A percentile compares a stretch with the other conserved stretches of the same genome.
Conservation (phyloP, 1,284 basidiomycete species). For the Rhodotorula glutinis region DNA sequence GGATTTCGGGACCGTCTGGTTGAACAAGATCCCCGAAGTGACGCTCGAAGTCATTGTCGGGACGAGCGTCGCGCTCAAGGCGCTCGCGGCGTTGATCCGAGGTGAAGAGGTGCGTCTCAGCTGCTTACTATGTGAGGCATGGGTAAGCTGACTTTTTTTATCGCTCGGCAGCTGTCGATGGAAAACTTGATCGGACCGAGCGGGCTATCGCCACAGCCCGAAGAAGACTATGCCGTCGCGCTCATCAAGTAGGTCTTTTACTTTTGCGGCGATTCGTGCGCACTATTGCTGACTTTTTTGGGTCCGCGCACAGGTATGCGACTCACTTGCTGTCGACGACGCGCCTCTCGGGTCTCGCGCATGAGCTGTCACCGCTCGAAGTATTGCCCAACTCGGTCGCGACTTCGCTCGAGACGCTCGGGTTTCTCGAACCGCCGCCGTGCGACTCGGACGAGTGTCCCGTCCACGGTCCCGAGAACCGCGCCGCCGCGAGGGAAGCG, state of each 20-base stretch:
- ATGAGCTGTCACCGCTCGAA: slow-evolving; percentile 33
- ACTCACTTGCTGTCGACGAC: slow-evolving; percentile 29
- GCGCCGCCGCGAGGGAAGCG: not conserved
- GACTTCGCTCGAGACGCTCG: slow-evolving; percentile 12
- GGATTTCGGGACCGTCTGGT: slow-evolving; percentile 28
- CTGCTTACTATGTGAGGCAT: too few species aligned
- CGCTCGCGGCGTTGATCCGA: slow-evolving; percentile 13
- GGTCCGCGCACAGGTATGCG: slow-evolving; percentile 19
- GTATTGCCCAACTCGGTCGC: slow-evolving; percentile 24
- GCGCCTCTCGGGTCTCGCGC: slow-evolving; percentile 29
- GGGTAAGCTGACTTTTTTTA: too few species aligned
- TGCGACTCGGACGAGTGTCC: slow-evolving; percentile 1
- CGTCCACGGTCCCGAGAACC: not conserved
- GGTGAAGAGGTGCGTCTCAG: slow-evolving; percentile 30
- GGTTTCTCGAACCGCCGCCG: slow-evolving; percentile 13
- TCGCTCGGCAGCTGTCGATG: slow-evolving; percentile 10
- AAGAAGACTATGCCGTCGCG: slow-evolving; percentile 35
- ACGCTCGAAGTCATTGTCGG: slow-evolving; percentile 21
- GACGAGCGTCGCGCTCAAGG: slow-evolving; percentile 18
- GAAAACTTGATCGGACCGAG: slow-evolving; percentile 28
- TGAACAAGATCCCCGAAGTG: slow-evolving; percentile 35
- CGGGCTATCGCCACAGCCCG: slow-evolving; percentile 1
- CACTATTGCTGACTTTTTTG: too few species aligned
- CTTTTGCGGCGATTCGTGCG: too few species aligned
- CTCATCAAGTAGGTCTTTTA: slow-evolving; percentile 25